Base-by-base conservation (phyloP, 2,329 filamentous ascomycete species). In the Furcasterigmium sp. region DNA sequence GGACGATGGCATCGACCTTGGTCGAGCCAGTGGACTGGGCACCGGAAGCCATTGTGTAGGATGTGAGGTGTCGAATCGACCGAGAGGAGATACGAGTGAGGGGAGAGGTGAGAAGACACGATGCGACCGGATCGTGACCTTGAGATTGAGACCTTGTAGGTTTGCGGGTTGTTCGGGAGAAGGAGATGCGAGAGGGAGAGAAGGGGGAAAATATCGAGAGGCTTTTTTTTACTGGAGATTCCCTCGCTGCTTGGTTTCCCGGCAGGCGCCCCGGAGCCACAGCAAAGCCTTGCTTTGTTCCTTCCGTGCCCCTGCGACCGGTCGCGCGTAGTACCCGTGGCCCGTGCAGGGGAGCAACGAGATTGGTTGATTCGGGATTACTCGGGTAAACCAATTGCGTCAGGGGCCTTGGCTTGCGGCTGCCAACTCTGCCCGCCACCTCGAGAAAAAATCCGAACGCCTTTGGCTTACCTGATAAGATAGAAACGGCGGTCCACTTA, bases 1-100 rank as follows among this genome's bases (percentile, higher is more conserved):
- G 60, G 57, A 68, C 61, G 55, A 67, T 59, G 56, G 66, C 64
- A 45, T 70, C 64, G 63, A 69, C 60, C 65, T 70, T 69, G 57
- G 63, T 53, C 57, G 64, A 67, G 58, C 58, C 61, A 52, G 64
- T 65, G 46, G 60, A 58, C 44, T 54, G 53, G 34, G 56, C 46
- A 49, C 57, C 53, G 53, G 61, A 56, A 51, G 71, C 63, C 71
- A 75, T 73, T 68, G 62, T 62, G 61, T 58, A 42, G 46, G 42
- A 45, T 42, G 38, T 44, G 42, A 43, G 17, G 15, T 15, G 32
- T 35, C 32, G 32, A 35, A 35, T 17, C 32, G 32, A 35, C 15
- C 11, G 35, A 37, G 35, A 39, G 46, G 46, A 52, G 42, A 42
- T 46, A 26, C 48, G 55, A 54, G 50, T 56, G 62, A 63, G 62